Percentiles rank a stretch among this genome's conserved stretches.
Evolutionary conservation across 2,329 filamentous ascomycete species (phyloP).

Genomic region (Diaporthe nobilis): DNA sequence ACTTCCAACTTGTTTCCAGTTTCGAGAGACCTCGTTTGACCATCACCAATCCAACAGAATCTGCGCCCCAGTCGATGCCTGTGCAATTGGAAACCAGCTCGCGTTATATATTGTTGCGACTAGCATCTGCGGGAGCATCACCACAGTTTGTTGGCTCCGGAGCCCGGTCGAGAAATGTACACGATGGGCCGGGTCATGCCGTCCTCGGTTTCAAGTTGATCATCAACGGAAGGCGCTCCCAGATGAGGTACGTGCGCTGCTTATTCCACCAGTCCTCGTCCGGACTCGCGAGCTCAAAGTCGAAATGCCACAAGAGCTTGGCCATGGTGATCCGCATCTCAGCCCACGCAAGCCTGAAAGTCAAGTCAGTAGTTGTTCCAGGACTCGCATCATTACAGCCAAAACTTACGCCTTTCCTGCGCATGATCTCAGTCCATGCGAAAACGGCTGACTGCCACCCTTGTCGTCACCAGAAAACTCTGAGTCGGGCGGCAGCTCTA

Average conservation of each 20-base stretch:
- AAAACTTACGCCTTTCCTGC: conserved; percentile 39
- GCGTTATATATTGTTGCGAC: not conserved
- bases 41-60: too few species aligned
- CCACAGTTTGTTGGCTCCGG: not conserved
- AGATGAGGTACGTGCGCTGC: conserved; percentile 39
- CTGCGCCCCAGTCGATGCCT: too few species aligned
- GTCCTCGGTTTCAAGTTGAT: conserved; percentile 35
- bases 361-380: not conserved
- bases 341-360: conserved; percentile 42
- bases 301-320: conserved; percentile 45
- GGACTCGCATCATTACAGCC: not conserved
- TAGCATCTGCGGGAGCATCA: not conserved
- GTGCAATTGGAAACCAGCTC: not conserved
- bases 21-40: not conserved
- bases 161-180: not conserved
- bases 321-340: conserved; percentile 46
- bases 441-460: conserved; percentile 33
- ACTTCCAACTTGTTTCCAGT: not conserved
- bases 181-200: not conserved
- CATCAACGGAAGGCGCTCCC: conserved; percentile 41
- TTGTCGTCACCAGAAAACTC: conserved; percentile 28
- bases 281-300: conserved; percentile 43
- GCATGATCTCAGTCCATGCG: conserved; percentile 24
- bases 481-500: conserved; percentile 43
- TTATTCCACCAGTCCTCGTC: conserved; percentile 35